Evolutionary conservation across 306 rosid species (phyloP).

Genomic region (Vicia sativa): DNA sequence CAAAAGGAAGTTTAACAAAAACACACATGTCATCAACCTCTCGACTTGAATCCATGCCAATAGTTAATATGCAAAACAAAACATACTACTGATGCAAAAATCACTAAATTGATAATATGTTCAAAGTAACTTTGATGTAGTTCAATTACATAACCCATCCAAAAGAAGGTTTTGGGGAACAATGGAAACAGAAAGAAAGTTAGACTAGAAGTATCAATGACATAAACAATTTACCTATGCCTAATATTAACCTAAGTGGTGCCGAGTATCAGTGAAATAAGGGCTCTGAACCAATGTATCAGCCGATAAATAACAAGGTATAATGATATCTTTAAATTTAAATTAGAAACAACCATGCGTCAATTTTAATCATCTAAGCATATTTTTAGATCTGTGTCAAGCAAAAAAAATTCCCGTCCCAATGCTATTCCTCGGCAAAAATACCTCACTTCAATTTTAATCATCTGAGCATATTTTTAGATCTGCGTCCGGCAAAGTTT

Average conservation of each 20-base stretch:
- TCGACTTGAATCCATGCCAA: conserved; percentile 13
- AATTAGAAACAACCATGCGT: conserved; percentile 20
- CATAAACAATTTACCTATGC: conserved; percentile 30
- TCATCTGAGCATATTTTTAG: background rate
- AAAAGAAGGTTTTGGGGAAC: conserved; percentile 13
- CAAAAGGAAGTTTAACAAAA: conserved; percentile 35
- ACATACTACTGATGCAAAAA: conserved; percentile 17
- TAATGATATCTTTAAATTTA: conserved; percentile 4
- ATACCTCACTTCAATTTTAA: conserved; percentile 7
- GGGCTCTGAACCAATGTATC: background rate
- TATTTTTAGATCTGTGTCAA: too few species aligned
- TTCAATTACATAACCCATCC: conserved; percentile 8
- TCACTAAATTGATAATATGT: background rate
- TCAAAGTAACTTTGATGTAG: conserved; percentile 3
- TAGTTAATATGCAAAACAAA: conserved; percentile 21
- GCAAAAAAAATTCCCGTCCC: too few species aligned
- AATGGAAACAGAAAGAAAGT: conserved; percentile 25
- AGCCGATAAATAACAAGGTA: conserved; percentile 20
- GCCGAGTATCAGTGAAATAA: conserved; percentile 29
- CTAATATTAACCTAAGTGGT: background rate
- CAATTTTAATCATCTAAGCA: conserved; percentile 6
- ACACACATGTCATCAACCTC: conserved; percentile 29
- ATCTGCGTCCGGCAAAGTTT: too few species aligned
- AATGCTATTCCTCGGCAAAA: background rate
- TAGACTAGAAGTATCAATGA: conserved; percentile 26